phyloP scores from a whole-genome alignment of 805 yeast genomes.

The Yueomyces sp. region DNA sequence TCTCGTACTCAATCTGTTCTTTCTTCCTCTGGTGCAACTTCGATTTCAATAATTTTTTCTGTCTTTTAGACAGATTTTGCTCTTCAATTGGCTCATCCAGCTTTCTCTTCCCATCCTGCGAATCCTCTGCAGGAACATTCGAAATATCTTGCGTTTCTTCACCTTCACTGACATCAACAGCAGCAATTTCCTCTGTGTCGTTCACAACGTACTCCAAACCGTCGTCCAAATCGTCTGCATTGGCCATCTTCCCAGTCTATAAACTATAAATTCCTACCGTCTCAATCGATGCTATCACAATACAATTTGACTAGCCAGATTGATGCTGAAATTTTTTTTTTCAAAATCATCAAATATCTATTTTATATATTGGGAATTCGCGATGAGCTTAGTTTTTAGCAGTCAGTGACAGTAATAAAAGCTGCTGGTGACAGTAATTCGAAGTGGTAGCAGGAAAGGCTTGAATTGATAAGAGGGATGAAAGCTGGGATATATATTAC shows the following conservation, averaged over 20 bases:
- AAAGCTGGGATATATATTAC: no score
- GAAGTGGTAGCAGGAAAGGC: no score
- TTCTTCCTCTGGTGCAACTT: constrained; percentile 52
- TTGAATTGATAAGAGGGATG: no score
- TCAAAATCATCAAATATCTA: no score
- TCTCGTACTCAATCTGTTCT: constrained; percentile 52
- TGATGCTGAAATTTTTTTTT: no score
- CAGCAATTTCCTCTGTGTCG: constrained; percentile 4
- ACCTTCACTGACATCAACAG: constrained; percentile 20
- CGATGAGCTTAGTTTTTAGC: no score
- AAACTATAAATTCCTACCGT: no score
- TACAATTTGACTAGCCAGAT: no score
- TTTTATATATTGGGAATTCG: no score
- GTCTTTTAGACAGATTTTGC: constrained; percentile 19
- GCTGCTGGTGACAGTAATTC: no score
- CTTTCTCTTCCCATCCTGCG: not conserved
- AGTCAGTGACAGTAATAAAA: no score
- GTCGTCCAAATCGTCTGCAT: constrained; percentile 68
- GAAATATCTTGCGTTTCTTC: constrained; percentile 14
- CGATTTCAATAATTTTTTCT: constrained; percentile 19
- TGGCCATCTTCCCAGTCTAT: constrained; percentile 8
- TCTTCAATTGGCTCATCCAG: not conserved
- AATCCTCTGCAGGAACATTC: constrained; percentile 15
- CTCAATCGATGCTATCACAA: no score
- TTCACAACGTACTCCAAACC: constrained; percentile 49